A percentile compares a stretch with the other conserved stretches of the same genome.
These are phyloP conservation scores for Ophiostoma australiae DNA, from an alignment of 2,329 filamentous ascomycete species.

Conservation along the genomic window DNA sequence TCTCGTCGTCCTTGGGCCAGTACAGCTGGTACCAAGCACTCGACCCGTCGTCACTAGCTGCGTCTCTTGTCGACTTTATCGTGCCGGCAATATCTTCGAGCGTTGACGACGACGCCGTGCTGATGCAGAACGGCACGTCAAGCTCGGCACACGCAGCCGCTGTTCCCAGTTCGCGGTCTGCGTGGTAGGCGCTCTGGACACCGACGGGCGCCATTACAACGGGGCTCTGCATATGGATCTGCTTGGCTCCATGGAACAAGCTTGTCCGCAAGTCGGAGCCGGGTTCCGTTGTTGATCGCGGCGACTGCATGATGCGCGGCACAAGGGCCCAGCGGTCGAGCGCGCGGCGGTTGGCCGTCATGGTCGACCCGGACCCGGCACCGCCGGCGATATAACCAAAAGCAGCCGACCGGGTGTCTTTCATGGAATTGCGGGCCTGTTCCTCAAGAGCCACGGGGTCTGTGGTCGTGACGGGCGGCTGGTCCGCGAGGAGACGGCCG, in stretches of 20 bases:
- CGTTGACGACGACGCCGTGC: slow-evolving; percentile 57
- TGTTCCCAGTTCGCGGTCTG: slow-evolving; percentile 59
- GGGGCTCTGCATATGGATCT: slow-evolving; percentile 39
- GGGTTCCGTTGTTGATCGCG: background rate
- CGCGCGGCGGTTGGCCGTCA: slow-evolving; percentile 54
- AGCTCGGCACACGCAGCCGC: slow-evolving; percentile 58
- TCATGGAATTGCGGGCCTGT: slow-evolving; percentile 48
- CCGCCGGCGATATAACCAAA: slow-evolving; percentile 61
- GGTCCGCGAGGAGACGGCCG: slow-evolving; percentile 46
- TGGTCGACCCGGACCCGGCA: slow-evolving; percentile 56
- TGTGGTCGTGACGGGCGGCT: slow-evolving; percentile 51
- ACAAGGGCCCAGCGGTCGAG: slow-evolving; percentile 51
- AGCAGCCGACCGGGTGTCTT: slow-evolving; percentile 30
- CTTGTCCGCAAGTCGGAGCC: background rate
- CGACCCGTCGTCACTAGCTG: background rate
- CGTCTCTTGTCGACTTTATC: slow-evolving; percentile 30
- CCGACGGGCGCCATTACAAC: slow-evolving; percentile 64
- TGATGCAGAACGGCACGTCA: slow-evolving; percentile 61
- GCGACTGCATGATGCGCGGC: slow-evolving; percentile 46
- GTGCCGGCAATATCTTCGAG: slow-evolving; percentile 63
- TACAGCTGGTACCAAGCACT: slow-evolving; percentile 66
- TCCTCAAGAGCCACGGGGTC: slow-evolving; percentile 53
- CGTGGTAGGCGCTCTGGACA: slow-evolving; percentile 63
- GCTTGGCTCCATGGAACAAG: background rate
- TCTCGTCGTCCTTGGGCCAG: slow-evolving; percentile 61